These are phyloP conservation scores for Acaromyces ingoldii DNA, from an alignment of 1,284 basidiomycete genomes.

Conservation along the genomic window DNA sequence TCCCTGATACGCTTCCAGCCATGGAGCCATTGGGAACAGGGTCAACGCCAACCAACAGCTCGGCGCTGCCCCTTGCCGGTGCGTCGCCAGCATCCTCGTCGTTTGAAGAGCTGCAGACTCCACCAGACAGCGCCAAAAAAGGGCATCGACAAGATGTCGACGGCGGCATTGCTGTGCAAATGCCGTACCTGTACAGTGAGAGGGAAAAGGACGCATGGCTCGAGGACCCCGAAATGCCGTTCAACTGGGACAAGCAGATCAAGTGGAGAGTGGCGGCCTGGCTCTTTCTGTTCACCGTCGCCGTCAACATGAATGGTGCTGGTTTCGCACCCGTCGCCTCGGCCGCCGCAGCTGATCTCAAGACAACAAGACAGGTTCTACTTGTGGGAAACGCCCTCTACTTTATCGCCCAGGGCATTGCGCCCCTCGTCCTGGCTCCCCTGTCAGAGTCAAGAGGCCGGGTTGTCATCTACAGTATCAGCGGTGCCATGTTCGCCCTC, in stretches of 20 bases:
- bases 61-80: too few species aligned
- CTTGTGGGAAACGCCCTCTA: slow-evolving; percentile 15
- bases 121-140: too few species aligned
- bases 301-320: slow-evolving; percentile 18
- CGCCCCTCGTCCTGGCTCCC: slow-evolving; percentile 27
- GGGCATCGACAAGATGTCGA: too few species aligned
- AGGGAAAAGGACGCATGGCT: too few species aligned
- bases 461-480: slow-evolving; percentile 21
- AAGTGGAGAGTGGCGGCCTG: slow-evolving; percentile 22
- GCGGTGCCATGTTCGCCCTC: slow-evolving; percentile 23
- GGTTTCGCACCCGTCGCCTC: neutral
- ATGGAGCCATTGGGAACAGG: too few species aligned
- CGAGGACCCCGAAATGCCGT: slow-evolving; percentile 32
- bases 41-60: too few species aligned
- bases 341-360: neutral
- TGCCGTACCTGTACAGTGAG: slow-evolving; percentile 36
- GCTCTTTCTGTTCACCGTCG: slow-evolving; percentile 29
- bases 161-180: too few species aligned
- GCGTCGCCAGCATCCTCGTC: too few species aligned
- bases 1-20: too few species aligned
- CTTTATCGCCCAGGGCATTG: slow-evolving; percentile 27
- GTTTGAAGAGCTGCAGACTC: too few species aligned
- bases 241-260: slow-evolving; percentile 29
- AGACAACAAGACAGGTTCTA: neutral
- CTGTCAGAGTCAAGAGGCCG: slow-evolving; percentile 28